Base-by-base conservation (phyloP, 352 stramenopile genomes). In the Phytophthora europaea region DNA sequence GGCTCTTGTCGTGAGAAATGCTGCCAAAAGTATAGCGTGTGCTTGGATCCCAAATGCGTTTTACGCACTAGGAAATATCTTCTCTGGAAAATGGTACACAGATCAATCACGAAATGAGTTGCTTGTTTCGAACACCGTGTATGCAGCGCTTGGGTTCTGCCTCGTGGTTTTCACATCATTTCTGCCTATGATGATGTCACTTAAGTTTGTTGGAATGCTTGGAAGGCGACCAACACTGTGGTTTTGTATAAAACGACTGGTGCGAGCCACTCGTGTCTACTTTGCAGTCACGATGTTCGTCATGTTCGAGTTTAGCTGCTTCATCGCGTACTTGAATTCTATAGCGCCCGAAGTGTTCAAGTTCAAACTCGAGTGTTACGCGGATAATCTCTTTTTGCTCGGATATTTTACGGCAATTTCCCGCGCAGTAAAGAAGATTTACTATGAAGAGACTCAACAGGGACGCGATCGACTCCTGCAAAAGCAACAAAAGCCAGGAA, bases 81-180 rank as follows among this genome's bases (percentile, higher is more conserved):
- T 70, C 43, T 70, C 63, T 28, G 63, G 63, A n/a, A 70, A 63
- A 51, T 36, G 20, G 26, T 70, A 62, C 31, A 57, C 13, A 0
- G n/a, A 63, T 13, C 63, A 70, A 40, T 70, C 63, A 8, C 38
- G 53, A 51, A 63, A 26, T 45, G 63, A 70, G 22, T 20, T 70
- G 5, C 47, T 70, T 33, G 9, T 70, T 16, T 28, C 63, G 10
- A 70, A 70, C 16, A 51, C 53, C 2, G 53, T 58, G 28, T 63
- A 51, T 38, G n/a, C 63, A 5, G 34, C 18, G 18, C 40, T 68
- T 28, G 59, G 62, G 12, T 77, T 72, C 53, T 79, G 64, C 38
- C 20, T 62, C 8, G 33, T 82, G 20, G 61, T 67, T 20, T 28
- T 80, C 26, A 53, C 33, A 2, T 34, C 59, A 0, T 71, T 75